These are phyloP conservation scores for Ramaria sp. DNA, from an alignment of 768 basidiomycete genomes.

Conservation along the genomic window DNA sequence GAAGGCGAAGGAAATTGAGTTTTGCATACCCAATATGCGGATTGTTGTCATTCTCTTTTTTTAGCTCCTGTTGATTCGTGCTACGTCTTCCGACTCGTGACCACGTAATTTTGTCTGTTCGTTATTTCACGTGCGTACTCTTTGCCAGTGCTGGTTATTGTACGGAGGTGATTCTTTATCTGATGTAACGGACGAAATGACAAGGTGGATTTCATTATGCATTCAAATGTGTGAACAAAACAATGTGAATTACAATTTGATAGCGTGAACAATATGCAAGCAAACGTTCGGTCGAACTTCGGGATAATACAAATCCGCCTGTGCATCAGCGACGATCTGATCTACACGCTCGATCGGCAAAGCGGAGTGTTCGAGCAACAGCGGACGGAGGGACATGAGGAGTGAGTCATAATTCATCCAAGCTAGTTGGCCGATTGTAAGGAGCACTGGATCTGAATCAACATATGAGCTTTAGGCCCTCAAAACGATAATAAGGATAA, in stretches of 20 bases:
- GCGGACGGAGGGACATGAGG: conserved; percentile 49
- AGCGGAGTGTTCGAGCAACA: conserved; percentile 39
- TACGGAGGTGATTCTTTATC: conserved; percentile 9
- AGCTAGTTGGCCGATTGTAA: conserved; percentile 58
- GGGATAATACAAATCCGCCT: conserved; percentile 55
- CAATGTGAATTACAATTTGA: conserved; percentile 8
- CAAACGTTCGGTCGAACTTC: conserved; percentile 37
- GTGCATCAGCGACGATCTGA: conserved; percentile 48
- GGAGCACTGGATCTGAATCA: conserved; percentile 40
- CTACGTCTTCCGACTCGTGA: conserved; percentile 6
- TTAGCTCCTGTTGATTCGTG: no score
- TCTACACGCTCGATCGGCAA: conserved; percentile 43
- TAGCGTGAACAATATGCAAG: conserved; percentile 50
- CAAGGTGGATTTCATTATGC: conserved; percentile 6
- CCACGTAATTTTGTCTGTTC: conserved; percentile 3
- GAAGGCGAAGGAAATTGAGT: conserved; percentile 18
- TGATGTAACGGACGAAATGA: conserved; percentile 2
- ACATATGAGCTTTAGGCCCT: conserved; percentile 6
- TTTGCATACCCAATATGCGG: background rate
- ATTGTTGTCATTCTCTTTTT: background rate
- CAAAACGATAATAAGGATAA: conserved; percentile 4
- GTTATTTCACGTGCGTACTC: conserved; percentile 5
- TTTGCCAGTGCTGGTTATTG: conserved; percentile 8
- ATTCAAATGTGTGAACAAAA: background rate
- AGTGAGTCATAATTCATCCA: conserved; percentile 67